Percentiles rank a stretch among this genome's conserved stretches.
Evolutionary conservation across 2,329 filamentous ascomycete genomes (phyloP).

Genomic region (Sclerotinia borealis): DNA sequence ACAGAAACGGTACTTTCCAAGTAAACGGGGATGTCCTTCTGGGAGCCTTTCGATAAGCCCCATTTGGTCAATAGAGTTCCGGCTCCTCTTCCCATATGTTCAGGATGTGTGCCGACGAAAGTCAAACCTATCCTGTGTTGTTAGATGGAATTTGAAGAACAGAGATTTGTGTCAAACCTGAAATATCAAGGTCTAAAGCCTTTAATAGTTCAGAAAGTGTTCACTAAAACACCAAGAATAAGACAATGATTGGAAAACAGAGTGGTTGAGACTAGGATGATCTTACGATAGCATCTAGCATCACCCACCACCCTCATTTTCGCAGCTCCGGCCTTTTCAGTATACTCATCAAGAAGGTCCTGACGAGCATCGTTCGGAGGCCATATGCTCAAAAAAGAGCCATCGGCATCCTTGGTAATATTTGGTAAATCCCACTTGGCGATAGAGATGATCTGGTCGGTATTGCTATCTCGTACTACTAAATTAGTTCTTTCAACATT

Average conservation of each 20-base stretch:
- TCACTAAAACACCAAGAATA: not conserved
- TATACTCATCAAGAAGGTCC: constrained; percentile 22
- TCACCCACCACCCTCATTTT: constrained; percentile 23
- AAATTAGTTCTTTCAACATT: constrained; percentile 17
- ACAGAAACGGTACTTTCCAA: constrained; percentile 26
- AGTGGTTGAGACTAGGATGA: not conserved
- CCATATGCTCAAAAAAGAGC: constrained; percentile 4
- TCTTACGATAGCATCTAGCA: constrained; percentile 26
- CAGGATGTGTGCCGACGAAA: constrained; percentile 24
- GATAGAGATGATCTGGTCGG: constrained; percentile 23
- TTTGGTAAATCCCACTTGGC: constrained; percentile 29
- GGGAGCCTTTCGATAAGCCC: constrained; percentile 21
- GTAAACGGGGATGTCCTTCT: constrained; percentile 23
- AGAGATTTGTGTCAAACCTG: too few species aligned
- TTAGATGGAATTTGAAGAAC: not conserved
- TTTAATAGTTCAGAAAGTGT: too few species aligned
- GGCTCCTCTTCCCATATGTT: constrained; percentile 22
- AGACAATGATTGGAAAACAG: not conserved
- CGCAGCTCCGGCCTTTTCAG: constrained; percentile 17
- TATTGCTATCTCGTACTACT: constrained; percentile 23
- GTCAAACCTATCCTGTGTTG: constrained; percentile 21
- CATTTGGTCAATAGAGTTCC: constrained; percentile 25
- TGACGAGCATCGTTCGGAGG: constrained; percentile 17
- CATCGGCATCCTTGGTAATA: not conserved
- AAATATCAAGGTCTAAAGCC: not conserved